Evolutionary conservation across 768 basidiomycete genomes (phyloP).

Genomic region (Leccinum boreale): DNA sequence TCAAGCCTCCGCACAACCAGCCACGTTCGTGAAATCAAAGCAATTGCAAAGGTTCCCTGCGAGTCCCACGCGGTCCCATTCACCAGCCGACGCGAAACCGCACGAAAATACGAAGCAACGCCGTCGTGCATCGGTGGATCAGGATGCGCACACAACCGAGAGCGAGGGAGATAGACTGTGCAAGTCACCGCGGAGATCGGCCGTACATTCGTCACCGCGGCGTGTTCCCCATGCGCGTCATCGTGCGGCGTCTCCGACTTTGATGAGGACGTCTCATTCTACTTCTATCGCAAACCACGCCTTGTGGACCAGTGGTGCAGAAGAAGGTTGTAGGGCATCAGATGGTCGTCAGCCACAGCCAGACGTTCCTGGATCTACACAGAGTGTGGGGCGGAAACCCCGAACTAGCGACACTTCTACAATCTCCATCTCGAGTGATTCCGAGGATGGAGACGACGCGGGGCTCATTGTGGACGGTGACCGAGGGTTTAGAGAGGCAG

Average conservation of each 20-base stretch:
- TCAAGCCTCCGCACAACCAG: not conserved
- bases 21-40: not conserved
- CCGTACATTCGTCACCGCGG: constrained; percentile 24
- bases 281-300: not conserved
- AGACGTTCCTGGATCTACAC: not conserved
- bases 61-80: constrained; percentile 8
- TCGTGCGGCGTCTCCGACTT: constrained; percentile 14
- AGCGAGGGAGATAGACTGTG: constrained; percentile 4
- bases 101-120: not conserved
- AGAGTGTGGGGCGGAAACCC: not conserved
- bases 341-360: not conserved
- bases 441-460: constrained; percentile 17
- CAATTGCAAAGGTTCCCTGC: constrained; percentile 4
- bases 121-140: constrained; percentile 1
- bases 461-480: not conserved
- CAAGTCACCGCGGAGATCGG: constrained; percentile 28
- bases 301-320: not conserved
- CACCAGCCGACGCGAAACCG: not conserved
- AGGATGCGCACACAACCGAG: not conserved
- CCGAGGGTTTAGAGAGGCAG: not conserved
- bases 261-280: not conserved
- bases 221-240: not conserved
- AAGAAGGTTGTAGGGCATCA: not conserved
- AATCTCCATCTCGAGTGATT: constrained; percentile 28
- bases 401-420: constrained; percentile 12